These are phyloP conservation scores for Trichoderma koningii DNA, from an alignment of 2,329 filamentous ascomycete species.

Conservation along the genomic window DNA sequence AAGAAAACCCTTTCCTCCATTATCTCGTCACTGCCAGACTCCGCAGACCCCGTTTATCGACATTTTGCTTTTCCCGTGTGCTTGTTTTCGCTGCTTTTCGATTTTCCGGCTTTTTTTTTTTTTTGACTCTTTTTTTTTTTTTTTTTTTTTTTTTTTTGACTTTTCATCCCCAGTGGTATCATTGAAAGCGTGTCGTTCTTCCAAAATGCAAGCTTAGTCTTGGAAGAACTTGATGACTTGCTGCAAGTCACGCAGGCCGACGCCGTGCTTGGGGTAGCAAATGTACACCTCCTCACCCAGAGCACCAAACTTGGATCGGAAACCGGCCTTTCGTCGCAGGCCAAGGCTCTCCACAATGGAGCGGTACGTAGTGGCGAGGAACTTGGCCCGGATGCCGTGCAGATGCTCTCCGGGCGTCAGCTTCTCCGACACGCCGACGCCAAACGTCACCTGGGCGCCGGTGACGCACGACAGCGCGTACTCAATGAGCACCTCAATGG, in stretches of 20 bases:
- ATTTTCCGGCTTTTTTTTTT: background rate
- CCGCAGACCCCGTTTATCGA: background rate
- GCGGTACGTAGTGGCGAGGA: slow-evolving; percentile 80
- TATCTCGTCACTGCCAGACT: background rate
- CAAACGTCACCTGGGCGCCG: slow-evolving; percentile 71
- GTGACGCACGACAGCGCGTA: slow-evolving; percentile 60
- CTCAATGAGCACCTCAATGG: slow-evolving; percentile 81
- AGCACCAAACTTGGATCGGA: slow-evolving; percentile 87
- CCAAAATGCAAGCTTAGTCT: slow-evolving; percentile 50
- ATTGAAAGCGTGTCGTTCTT: background rate
- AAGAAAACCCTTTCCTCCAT: background rate
- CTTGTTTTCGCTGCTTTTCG: too few relatives aligned
- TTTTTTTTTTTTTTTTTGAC: too few relatives aligned
- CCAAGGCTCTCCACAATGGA: slow-evolving; percentile 80
- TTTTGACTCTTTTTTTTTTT: background rate
- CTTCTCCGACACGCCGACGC: slow-evolving; percentile 74
- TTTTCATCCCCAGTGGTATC: slow-evolving; percentile 2
- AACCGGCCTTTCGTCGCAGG: slow-evolving; percentile 81
- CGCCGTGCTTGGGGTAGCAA: slow-evolving; percentile 82
- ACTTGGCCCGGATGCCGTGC: slow-evolving; percentile 75
- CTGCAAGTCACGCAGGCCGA: slow-evolving; percentile 78
- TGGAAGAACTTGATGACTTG: slow-evolving; percentile 92
- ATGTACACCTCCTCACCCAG: slow-evolving; percentile 84
- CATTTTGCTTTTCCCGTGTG: background rate
- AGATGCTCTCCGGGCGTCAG: slow-evolving; percentile 81